Evolutionary conservation across 495 filamentous ascomycete species (phyloP).

Genomic region (Chlorociboria aeruginascens): DNA sequence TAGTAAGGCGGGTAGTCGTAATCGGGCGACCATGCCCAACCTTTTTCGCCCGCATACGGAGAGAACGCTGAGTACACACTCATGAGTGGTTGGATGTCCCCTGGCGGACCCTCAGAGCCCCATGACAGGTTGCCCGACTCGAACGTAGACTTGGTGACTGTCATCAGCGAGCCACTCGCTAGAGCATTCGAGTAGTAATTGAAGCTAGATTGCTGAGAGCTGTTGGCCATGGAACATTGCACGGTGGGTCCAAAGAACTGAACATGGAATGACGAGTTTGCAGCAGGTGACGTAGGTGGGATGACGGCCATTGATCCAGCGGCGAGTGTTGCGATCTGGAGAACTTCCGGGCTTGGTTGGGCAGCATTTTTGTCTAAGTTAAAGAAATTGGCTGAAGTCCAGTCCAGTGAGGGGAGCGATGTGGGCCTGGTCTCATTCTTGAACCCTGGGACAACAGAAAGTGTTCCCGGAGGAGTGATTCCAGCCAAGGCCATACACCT

Average conservation of each 20-base stretch:
- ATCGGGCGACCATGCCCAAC: too few relatives aligned
- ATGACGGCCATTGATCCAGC: not conserved
- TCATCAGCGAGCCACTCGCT: not conserved
- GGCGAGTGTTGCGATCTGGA: not conserved
- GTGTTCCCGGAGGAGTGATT: too few relatives aligned
- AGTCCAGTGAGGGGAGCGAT: too few relatives aligned
- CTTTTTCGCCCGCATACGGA: not conserved
- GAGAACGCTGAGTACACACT: not conserved
- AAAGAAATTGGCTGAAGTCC: too few relatives aligned
- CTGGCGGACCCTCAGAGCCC: not conserved
- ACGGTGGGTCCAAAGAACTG: slow-evolving; percentile 5
- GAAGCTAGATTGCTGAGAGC: not conserved
- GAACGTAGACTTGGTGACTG: not conserved
- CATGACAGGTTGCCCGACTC: not conserved
- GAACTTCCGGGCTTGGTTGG: not conserved
- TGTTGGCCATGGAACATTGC: not conserved
- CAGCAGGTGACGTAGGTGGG: not conserved
- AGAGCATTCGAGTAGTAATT: not conserved
- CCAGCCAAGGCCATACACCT: too few relatives aligned
- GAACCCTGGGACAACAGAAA: too few relatives aligned
- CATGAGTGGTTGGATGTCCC: not conserved
- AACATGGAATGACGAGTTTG: slow-evolving; percentile 3
- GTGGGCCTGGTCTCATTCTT: too few relatives aligned
- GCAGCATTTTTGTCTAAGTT: too few relatives aligned
- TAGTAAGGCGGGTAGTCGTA: not conserved